Conservation (phyloP, 2,329 filamentous ascomycete genomes). For the Sporothrix phasma region DNA sequence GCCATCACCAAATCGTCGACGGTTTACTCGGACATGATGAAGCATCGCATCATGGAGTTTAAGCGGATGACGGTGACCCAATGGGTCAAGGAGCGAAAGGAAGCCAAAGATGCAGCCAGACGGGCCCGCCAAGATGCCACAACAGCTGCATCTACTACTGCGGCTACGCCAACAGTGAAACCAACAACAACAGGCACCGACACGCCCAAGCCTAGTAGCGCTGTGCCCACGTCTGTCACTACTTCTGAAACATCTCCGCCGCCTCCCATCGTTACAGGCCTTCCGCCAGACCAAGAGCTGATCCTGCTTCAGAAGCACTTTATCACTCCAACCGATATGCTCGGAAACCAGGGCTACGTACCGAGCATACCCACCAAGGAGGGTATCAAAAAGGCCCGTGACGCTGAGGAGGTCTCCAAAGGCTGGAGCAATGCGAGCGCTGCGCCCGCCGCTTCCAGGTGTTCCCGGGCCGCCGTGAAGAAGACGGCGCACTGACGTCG, state of each 20-base stretch:
- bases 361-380: slow-evolving; percentile 52
- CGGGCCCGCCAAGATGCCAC: background rate
- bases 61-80: slow-evolving; percentile 63
- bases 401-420: slow-evolving; percentile 54
- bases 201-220: background rate
- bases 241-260: background rate
- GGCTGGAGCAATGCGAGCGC: slow-evolving; percentile 85
- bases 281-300: slow-evolving; percentile 59
- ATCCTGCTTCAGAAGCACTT: slow-evolving; percentile 48
- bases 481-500: slow-evolving; percentile 64
- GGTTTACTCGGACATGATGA: slow-evolving; percentile 78
- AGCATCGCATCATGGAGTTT: slow-evolving; percentile 65
- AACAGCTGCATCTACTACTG: background rate
- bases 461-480: slow-evolving; percentile 71
- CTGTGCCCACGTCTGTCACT: background rate
- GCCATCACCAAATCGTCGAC: slow-evolving; percentile 51
- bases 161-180: background rate
- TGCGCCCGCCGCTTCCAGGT: slow-evolving; percentile 83
- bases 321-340: slow-evolving; percentile 49
- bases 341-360: slow-evolving; percentile 69
- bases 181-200: too few species aligned
- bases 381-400: slow-evolving; percentile 56
- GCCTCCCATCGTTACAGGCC: slow-evolving; percentile 52
- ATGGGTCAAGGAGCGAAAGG: slow-evolving; percentile 56
- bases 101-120: slow-evolving; percentile 22